These are phyloP conservation scores for Galeopsis tetrahit DNA, from an alignment of 257 asterid genomes.

Conservation along the genomic window DNA sequence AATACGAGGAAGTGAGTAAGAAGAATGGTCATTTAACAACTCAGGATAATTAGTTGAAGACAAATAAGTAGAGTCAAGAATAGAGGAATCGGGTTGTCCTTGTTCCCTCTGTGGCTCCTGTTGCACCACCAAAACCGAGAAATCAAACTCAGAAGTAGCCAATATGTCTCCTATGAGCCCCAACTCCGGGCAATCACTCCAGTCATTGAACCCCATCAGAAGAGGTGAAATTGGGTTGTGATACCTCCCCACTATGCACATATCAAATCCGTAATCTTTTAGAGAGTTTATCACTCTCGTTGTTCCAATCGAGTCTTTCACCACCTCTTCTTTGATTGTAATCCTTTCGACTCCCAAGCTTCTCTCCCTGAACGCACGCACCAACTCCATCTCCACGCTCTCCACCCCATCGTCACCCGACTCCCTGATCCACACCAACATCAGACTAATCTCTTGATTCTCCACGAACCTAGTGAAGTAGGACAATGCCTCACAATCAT, in stretches of 20 bases:
- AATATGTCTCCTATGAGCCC: constrained; percentile 50
- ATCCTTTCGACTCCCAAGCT: constrained; percentile 36
- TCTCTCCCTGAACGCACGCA: constrained; percentile 48
- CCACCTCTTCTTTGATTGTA: constrained; percentile 52
- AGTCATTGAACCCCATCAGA: constrained; percentile 54
- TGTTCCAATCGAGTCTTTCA: constrained; percentile 60
- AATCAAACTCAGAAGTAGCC: constrained; percentile 41
- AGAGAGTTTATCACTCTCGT: constrained; percentile 55
- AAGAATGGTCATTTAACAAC: constrained; percentile 19
- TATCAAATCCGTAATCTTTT: constrained; percentile 45
- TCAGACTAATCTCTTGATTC: constrained; percentile 42
- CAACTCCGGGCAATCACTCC: constrained; percentile 67
- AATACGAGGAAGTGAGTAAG: neutral
- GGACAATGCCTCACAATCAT: constrained; percentile 68
- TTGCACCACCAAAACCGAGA: constrained; percentile 47
- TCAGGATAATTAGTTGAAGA: constrained; percentile 31
- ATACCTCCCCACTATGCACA: constrained; percentile 63
- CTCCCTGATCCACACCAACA: constrained; percentile 50
- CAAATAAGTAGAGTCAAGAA: neutral
- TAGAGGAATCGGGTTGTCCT: no score
- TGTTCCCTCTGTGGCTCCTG: constrained; percentile 30
- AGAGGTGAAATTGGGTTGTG: constrained; percentile 49
- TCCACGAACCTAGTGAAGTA: constrained; percentile 48
- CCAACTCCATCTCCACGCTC: constrained; percentile 38
- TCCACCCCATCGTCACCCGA: constrained; percentile 10